Evolutionary conservation across 768 basidiomycete species (phyloP).

Genomic region (Cubamyces sp.): DNA sequence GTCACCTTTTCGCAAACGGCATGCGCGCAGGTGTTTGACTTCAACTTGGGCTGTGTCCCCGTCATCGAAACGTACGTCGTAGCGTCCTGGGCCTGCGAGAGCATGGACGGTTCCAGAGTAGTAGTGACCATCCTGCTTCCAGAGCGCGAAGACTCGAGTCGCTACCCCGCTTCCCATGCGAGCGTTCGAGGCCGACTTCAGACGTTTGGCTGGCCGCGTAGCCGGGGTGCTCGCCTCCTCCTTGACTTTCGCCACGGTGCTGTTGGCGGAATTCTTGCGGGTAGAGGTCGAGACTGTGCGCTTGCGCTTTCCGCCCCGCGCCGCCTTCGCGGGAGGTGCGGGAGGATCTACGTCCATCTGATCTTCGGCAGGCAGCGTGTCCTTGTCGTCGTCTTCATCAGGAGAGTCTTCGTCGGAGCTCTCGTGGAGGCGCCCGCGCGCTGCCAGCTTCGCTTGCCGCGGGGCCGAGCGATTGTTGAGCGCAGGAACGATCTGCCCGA

Average conservation of each 20-base stretch:
- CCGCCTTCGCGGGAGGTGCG: conserved; percentile 49
- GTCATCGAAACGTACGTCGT: conserved; percentile 72
- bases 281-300: conserved; percentile 23
- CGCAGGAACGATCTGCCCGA: conserved; percentile 1
- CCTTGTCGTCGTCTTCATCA: conserved; percentile 45
- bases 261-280: conserved; percentile 33
- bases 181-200: conserved; percentile 22
- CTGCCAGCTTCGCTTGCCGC: conserved; percentile 17
- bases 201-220: conserved; percentile 24
- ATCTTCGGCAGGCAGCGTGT: conserved; percentile 31
- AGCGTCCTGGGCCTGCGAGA: conserved; percentile 37
- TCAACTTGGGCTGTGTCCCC: conserved; percentile 44
- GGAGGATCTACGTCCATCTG: conserved; percentile 25
- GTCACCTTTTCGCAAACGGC: conserved; percentile 58
- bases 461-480: conserved; percentile 4
- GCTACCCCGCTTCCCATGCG: conserved; percentile 28
- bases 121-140: conserved; percentile 62
- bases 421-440: conserved; percentile 10
- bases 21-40: conserved; percentile 47
- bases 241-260: conserved; percentile 6
- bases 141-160: conserved; percentile 72
- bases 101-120: conserved; percentile 62
- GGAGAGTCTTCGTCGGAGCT: conserved; percentile 33
- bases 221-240: conserved; percentile 18
- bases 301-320: conserved; percentile 39